A percentile compares a stretch with the other conserved stretches of the same genome.
Conservation (phyloP, 192 early-diverging fungal species). For the Coemansia sp. region DNA sequence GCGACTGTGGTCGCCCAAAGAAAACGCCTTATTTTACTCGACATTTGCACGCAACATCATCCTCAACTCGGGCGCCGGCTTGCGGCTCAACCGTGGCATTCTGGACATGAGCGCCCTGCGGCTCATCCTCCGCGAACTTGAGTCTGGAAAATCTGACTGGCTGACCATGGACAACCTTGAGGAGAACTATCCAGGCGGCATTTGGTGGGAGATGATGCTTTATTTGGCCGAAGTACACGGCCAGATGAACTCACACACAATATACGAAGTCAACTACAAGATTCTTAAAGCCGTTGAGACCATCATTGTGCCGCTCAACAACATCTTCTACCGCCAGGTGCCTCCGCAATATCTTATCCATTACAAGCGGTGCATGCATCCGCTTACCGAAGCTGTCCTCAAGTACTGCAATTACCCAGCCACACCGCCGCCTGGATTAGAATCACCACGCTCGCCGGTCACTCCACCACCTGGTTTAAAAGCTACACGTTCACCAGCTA, state of each 20-base stretch:
- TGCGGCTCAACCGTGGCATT: slow-evolving; percentile 27
- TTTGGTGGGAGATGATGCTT: slow-evolving; percentile 43
- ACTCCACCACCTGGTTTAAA: no score
- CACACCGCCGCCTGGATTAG: background rate
- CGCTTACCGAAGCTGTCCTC: slow-evolving; percentile 19
- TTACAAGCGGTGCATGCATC: slow-evolving; percentile 13
- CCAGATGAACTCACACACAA: slow-evolving; percentile 19
- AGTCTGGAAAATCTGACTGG: slow-evolving; percentile 19
- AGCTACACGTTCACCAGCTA: no score
- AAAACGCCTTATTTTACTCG: slow-evolving; percentile 29
- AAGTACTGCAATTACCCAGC: slow-evolving; percentile 20
- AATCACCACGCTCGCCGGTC: no score
- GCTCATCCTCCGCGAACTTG: slow-evolving; percentile 28
- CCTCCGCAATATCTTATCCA: slow-evolving; percentile 12
- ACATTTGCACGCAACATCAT: slow-evolving; percentile 22
- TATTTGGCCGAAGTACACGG: slow-evolving; percentile 38
- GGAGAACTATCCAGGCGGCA: slow-evolving; percentile 29
- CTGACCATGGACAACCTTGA: slow-evolving; percentile 29
- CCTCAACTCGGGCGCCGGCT: slow-evolving; percentile 13
- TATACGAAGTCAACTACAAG: slow-evolving; percentile 46
- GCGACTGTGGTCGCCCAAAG: slow-evolving; percentile 24
- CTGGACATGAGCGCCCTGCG: slow-evolving; percentile 32
- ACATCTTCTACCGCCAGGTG: slow-evolving; percentile 25
- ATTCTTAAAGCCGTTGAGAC: slow-evolving; percentile 35
- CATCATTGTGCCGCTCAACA: slow-evolving; percentile 34